A percentile compares a stretch with the other conserved stretches of the same genome.
Conservation (phyloP, 2,329 filamentous ascomycete species). For the Apiospora marii region DNA sequence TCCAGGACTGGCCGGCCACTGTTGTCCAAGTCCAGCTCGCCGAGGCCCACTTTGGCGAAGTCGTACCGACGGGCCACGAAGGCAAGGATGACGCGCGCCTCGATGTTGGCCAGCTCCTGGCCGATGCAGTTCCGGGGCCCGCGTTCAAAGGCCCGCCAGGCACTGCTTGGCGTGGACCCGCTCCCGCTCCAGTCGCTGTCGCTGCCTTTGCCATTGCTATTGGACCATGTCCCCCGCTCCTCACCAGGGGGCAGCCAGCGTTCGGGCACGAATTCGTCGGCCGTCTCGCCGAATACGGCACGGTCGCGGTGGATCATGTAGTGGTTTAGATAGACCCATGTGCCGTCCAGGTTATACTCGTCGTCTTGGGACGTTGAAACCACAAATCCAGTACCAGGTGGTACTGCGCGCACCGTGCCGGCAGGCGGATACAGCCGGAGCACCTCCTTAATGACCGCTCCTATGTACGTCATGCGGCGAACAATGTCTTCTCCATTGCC, state of each 20-base stretch:
- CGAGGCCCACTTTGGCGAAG: constrained; percentile 45
- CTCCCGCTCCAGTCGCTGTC: background rate
- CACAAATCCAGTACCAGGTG: constrained; percentile 39
- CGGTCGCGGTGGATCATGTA: constrained; percentile 46
- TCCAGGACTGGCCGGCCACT: background rate
- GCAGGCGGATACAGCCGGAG: constrained; percentile 46
- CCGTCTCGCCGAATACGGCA: constrained; percentile 45
- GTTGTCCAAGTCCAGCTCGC: constrained; percentile 23
- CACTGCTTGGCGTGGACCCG: constrained; percentile 42
- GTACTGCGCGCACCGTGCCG: constrained; percentile 39
- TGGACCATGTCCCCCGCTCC: constrained; percentile 22
- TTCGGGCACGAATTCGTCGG: constrained; percentile 48
- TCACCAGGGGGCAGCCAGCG: constrained; percentile 44
- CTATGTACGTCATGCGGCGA: constrained; percentile 44
- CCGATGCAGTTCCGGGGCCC: constrained; percentile 65
- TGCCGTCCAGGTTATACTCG: constrained; percentile 42
- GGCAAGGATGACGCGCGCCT: constrained; percentile 58
- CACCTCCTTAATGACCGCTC: constrained; percentile 49
- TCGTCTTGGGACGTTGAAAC: constrained; percentile 40
- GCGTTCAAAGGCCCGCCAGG: constrained; percentile 61
- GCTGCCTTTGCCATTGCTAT: background rate
- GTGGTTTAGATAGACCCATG: constrained; percentile 45
- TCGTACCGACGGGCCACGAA: constrained; percentile 59
- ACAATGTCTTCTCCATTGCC: constrained; percentile 40
- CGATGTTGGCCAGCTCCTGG: constrained; percentile 61